A percentile compares a stretch with the other conserved stretches of the same genome.
Conservation (phyloP, 495 filamentous ascomycete species). For the Penicillium ucsense region DNA sequence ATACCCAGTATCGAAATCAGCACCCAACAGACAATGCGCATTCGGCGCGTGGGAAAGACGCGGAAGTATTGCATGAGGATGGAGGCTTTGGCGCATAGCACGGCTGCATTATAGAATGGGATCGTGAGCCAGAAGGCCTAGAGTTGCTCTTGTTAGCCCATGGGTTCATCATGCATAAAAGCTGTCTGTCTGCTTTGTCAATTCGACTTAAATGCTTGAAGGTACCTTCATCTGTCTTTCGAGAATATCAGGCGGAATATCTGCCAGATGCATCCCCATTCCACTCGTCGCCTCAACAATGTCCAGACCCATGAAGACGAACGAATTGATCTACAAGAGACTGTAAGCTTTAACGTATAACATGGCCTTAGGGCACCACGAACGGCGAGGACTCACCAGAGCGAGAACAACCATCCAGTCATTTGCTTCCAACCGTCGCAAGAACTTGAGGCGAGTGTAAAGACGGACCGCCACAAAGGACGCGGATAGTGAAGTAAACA, state of each 20-base stretch:
- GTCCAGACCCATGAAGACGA: constrained; percentile 32
- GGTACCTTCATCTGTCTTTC: constrained; percentile 32
- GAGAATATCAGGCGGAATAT: constrained; percentile 25
- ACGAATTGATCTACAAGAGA: constrained; percentile 21
- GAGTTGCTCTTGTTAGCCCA: not conserved
- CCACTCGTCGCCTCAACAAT: constrained; percentile 31
- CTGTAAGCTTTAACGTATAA: not conserved
- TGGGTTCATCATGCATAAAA: no score
- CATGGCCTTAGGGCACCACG: not conserved
- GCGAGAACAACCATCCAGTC: constrained; percentile 37
- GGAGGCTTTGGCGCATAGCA: constrained; percentile 43
- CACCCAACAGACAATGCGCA: constrained; percentile 33
- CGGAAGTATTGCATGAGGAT: constrained; percentile 42
- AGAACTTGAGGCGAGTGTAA: constrained; percentile 26
- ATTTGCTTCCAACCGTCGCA: constrained; percentile 30
- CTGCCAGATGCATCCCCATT: constrained; percentile 31
- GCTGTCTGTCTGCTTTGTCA: no score
- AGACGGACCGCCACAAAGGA: constrained; percentile 27
- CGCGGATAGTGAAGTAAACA: constrained; percentile 29
- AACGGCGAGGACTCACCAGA: constrained; percentile 17
- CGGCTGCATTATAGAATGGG: constrained; percentile 38
- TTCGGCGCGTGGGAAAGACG: constrained; percentile 32
- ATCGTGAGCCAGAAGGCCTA: constrained; percentile 38
- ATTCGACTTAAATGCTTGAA: no score
- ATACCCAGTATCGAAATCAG: constrained; percentile 31